Evolutionary conservation across 768 basidiomycete species (phyloP), one percentile per base, ranked within the genome.

Genomic region (Hirschioporus abietinus): DNA sequence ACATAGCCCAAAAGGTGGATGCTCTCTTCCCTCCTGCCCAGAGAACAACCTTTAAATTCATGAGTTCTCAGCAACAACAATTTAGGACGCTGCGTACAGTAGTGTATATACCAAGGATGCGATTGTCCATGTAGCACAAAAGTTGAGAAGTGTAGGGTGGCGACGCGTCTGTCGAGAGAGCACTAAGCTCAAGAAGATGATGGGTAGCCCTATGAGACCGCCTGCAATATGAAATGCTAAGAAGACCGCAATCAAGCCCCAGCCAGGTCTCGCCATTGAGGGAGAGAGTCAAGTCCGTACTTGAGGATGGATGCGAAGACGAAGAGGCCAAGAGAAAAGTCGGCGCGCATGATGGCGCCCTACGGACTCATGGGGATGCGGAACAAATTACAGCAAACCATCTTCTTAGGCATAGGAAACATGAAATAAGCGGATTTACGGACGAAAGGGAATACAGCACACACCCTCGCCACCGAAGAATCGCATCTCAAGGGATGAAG

Each of bases 61-160:
- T 52, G 42, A 52, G 42, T 3, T 12, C 12, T 15, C 20, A 12
- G 42, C 2, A 12, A 52, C 12, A 52, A 52, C 12, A 52, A 5
- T 52, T 52, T 52, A 12, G 12, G 3, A 52, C 42, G 58, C 35
- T 12, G 76, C 87, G 75, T 68, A 87, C 87, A 81, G 71, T 23
- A 88, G 68, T 70, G 78, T 82, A 70, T 81, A 84, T 35, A 79
- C 76, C 66, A 87, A 71, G 7, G 86, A 87, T 70, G 82, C 86
- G 58, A 87, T 70, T 10, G 83, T 79, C 84, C 84, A 85, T 58
- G 82, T 79, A 20, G 82, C 64, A 66, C 84, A 87, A 67, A 87
- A 83, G 67, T 88, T 88, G 67, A 87, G 73, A 69, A 87, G 77
- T 0, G 82, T 82, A 0, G 85, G 82, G 64, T 82, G 84, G 65